Evolutionary conservation across 495 filamentous ascomycete genomes (phyloP), one percentile per base, ranked within the genome.

Genomic region (Chaetomium fimeti): DNA sequence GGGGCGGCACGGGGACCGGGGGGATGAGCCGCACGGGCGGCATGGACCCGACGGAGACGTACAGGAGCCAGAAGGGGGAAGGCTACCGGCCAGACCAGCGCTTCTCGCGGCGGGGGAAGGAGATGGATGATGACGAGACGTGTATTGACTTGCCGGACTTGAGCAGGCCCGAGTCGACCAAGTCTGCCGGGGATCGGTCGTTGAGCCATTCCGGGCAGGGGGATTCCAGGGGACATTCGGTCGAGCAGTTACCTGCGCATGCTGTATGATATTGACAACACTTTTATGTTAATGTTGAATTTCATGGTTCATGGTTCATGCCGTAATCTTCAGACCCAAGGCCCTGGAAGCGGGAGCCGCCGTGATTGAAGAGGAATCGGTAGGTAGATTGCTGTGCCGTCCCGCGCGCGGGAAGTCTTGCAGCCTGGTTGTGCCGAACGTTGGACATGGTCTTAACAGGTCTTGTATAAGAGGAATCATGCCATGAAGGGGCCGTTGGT

Each of bases 101-200:
- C 24, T 55, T 29, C 28, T 58, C 53, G 36, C 59, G 45, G 9
- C 51, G 36, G 32, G 51, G 47, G 47, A 61, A 58, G 45, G 57
- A 56, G 51, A 61, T 52, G 40, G 55, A 64, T 32, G 70, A 69
- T 38, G 70, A 68, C 20, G 70, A 69, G 65, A 60, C 61, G 56
- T 57, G 64, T 22, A 61, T 72, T n/a, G 70, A 68, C 22, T 58
- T 66, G 62, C 64, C 65, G 28, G 63, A 66, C 38, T 63, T 67
- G 13, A 64, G 60, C 54, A 52, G 67, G 43, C 53, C 42, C n/a
- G 22, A 11, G 2, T 69, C 70, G 29, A 68, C 63, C 20, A 68
- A 66, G 65, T 71, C 62, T 13, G 5, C 52, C 0, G 60, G 27
- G 8, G 48, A 51, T 2, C 45, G 54, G 53, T 62, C 59, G 2